phyloP scores from a whole-genome alignment of 441 rosid genomes.

The Hura crepitans region DNA sequence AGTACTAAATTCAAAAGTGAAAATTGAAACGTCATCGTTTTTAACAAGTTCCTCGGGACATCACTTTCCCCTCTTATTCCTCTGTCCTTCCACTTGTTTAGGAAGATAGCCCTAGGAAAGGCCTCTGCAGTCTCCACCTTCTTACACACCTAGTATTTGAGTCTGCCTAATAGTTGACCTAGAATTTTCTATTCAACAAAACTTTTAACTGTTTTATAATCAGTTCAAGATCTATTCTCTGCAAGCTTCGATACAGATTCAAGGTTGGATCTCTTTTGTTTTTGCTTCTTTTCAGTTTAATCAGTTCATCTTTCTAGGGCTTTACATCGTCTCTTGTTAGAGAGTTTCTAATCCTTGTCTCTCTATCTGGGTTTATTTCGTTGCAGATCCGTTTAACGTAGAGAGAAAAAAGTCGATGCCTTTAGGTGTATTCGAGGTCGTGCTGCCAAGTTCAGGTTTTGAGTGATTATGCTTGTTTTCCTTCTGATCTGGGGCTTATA shows the following conservation, averaged over 20 bases:
- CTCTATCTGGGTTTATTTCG: background rate
- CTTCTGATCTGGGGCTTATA: slow-evolving; percentile 55
- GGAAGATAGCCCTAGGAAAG: background rate
- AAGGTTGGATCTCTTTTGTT: slow-evolving; percentile 40
- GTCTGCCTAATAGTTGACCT: slow-evolving; percentile 24
- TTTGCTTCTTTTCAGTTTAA: background rate
- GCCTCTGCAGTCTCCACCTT: background rate
- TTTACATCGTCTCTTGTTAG: background rate
- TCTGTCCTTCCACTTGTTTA: slow-evolving; percentile 18
- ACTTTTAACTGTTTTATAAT: background rate
- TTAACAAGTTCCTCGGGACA: background rate
- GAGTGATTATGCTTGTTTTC: slow-evolving; percentile 33
- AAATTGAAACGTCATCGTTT: slow-evolving; percentile 23
- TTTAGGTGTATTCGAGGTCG: background rate
- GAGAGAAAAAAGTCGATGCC: background rate
- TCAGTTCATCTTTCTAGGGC: background rate
- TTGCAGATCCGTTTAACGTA: slow-evolving; percentile 20
- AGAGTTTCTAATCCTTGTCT: slow-evolving; percentile 25
- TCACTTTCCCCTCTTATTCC: slow-evolving; percentile 16
- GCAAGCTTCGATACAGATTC: slow-evolving; percentile 20
- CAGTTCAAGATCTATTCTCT: slow-evolving; percentile 34
- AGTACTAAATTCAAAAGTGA: too few species aligned
- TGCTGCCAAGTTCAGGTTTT: slow-evolving; percentile 22
- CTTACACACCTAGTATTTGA: background rate
- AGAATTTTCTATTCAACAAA: background rate